phyloP scores from a whole-genome alignment of 768 basidiomycete genomes.

The Basidioascus undulatus region DNA sequence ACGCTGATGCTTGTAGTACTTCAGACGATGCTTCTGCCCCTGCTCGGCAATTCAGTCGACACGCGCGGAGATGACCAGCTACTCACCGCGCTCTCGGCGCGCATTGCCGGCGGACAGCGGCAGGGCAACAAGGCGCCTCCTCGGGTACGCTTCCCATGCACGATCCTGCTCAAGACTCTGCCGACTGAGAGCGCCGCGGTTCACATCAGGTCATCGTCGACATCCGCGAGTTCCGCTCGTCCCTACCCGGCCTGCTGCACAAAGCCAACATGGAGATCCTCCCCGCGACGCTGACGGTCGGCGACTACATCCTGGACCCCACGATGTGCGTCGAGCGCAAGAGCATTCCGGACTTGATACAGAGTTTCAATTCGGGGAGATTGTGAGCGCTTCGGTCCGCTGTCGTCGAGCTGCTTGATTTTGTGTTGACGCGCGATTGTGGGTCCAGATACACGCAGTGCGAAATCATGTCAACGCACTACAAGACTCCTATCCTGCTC shows the following conservation, averaged over 20 bases:
- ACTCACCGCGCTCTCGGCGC: constrained; percentile 61
- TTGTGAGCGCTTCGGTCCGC: constrained; percentile 33
- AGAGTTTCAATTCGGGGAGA: constrained; percentile 78
- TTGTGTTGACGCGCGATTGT: not conserved
- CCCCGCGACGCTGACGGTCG: constrained; percentile 81
- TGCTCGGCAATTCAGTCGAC: constrained; percentile 17
- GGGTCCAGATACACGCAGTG: constrained; percentile 73
- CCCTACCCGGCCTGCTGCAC: constrained; percentile 70
- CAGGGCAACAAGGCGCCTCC: constrained; percentile 40
- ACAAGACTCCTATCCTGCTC: constrained; percentile 73
- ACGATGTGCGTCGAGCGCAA: constrained; percentile 93
- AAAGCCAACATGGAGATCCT: constrained; percentile 52
- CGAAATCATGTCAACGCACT: constrained; percentile 86
- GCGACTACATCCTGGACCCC: constrained; percentile 85
- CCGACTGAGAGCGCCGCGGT: not conserved
- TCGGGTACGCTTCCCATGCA: constrained; percentile 22
- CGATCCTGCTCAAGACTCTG: no score
- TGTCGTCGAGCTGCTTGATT: not conserved
- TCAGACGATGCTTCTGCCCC: constrained; percentile 72
- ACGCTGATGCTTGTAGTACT: no score
- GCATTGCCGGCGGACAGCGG: constrained; percentile 65
- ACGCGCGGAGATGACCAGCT: constrained; percentile 23
- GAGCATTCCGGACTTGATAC: constrained; percentile 73
- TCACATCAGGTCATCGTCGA: constrained; percentile 83
- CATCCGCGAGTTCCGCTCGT: constrained; percentile 86